These are phyloP conservation scores for Pezizomycotina sp. DNA, from an alignment of 2,329 filamentous ascomycete genomes.

Conservation along the genomic window DNA sequence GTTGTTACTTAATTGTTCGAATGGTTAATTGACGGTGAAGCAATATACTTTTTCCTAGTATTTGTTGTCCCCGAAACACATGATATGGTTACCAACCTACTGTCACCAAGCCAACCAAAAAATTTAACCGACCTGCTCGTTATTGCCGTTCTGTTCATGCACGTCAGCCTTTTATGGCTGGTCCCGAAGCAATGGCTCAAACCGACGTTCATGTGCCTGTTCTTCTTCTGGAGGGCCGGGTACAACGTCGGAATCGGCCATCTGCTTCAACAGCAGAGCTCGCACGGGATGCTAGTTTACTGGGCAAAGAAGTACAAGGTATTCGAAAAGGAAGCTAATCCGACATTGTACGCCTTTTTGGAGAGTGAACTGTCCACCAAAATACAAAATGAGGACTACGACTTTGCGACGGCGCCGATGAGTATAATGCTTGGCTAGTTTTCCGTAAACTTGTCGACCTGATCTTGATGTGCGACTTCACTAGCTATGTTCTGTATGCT, in stretches of 20 bases:
- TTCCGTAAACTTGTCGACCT: conserved; percentile 91
- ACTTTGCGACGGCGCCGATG: conserved; percentile 83
- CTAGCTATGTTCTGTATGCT: conserved; percentile 90
- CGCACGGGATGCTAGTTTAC: conserved; percentile 65
- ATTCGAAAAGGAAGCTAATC: conserved; percentile 68
- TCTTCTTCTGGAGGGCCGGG: conserved; percentile 77
- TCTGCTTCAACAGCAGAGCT: conserved; percentile 75
- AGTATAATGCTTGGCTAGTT: conserved; percentile 98
- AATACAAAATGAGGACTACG: conserved; percentile 71
- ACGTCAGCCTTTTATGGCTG: conserved; percentile 56
- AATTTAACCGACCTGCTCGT: conserved; percentile 76
- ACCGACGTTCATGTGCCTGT: conserved; percentile 64
- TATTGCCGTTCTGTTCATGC: conserved; percentile 56
- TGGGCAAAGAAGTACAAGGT: conserved; percentile 78
- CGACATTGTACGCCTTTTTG: conserved; percentile 64
- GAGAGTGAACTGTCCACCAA: conserved; percentile 88
- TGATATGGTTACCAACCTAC: conserved; percentile 96
- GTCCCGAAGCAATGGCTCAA: conserved; percentile 54
- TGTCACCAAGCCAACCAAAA: conserved; percentile 88
- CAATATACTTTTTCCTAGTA: conserved; percentile 38
- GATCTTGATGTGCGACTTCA: conserved; percentile 97
- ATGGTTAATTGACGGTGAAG: conserved; percentile 17
- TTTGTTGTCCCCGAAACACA: conserved; percentile 92
- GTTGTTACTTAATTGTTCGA: conserved; percentile 6
- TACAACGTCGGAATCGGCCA: conserved; percentile 93